A percentile compares a stretch with the other conserved stretches of the same genome.
These are phyloP conservation scores for Starmerella geochares DNA, from an alignment of 805 yeast genomes.

Conservation along the genomic window DNA sequence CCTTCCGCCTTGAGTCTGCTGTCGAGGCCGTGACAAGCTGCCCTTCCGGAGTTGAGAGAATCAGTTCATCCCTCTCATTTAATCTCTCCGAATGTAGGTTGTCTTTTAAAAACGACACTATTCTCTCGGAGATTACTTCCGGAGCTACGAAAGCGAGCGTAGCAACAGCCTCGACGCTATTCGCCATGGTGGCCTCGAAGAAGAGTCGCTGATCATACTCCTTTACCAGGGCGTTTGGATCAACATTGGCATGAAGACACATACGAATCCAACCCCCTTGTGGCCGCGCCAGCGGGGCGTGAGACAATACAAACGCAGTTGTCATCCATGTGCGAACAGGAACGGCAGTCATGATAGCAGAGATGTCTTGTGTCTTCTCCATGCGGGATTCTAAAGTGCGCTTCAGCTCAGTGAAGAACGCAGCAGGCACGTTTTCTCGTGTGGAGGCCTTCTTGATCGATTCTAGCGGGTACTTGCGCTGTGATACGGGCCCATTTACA, in stretches of 20 bases:
- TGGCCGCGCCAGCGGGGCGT: constrained; percentile 33
- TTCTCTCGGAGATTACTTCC: constrained; percentile 41
- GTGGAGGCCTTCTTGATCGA: neutral
- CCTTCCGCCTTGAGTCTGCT: constrained; percentile 1
- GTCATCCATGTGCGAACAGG: constrained; percentile 27
- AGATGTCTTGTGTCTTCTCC: constrained; percentile 4
- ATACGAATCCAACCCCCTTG: constrained; percentile 70
- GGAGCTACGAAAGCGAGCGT: constrained; percentile 50
- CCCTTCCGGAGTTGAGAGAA: constrained; percentile 65
- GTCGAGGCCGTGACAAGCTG: constrained; percentile 40
- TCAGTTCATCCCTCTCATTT: constrained; percentile 43
- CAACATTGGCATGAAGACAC: constrained; percentile 47
- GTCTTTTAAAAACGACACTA: constrained; percentile 37
- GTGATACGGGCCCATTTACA: neutral
- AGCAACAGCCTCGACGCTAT: constrained; percentile 30
- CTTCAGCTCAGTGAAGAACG: neutral
- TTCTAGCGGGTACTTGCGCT: neutral
- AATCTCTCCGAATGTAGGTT: constrained; percentile 38
- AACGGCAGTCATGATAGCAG: constrained; percentile 9
- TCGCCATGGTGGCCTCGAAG: constrained; percentile 24
- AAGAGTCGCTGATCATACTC: constrained; percentile 26
- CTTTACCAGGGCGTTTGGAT: constrained; percentile 51
- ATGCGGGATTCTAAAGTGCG: constrained; percentile 1
- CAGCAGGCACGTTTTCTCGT: neutral
- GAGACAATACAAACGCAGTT: constrained; percentile 38